Base-by-base conservation (phyloP, 352 stramenopile species). In the Phytopythium vexans region DNA sequence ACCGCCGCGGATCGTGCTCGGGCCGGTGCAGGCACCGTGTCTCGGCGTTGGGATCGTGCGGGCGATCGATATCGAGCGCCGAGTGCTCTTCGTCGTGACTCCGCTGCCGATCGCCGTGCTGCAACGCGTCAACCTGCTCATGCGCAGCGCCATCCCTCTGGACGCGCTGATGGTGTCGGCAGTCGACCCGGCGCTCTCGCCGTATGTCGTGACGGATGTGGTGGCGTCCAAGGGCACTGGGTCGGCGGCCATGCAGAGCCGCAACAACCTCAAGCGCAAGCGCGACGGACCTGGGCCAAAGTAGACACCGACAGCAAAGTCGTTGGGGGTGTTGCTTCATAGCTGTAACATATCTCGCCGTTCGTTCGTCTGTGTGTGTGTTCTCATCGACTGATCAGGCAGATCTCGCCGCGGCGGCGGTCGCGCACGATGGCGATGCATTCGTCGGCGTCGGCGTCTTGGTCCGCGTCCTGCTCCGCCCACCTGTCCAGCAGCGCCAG, bases 231-330 rank as follows among this genome's bases (percentile, higher is more conserved):
- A 91, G 41, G 85, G 85, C 57, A 91, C 85, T 0, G 85, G 85
- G 12, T 85, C 85, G 7, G 67, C 68, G 9, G 72, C 67, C 40
- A 94, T 94, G 85, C 77, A 94, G 55, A 93, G 82, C 58, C 82
- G 85, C 53, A 88, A 94, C 63, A 94, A 92, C 57, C 67, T 94
- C 54, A 94, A 94, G 60, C 82, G 85, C 39, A 94, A 94, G 62
- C 80, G 82, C 10, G 82, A 92, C 38, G 37, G 43, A 33, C 15
- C 7, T 12, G 39, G 39, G 39, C 39, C n/a, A 43, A 27, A 43
- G 39, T 27, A 12, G 39, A 43, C 39, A n/a, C 11, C 39, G 39
- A 43, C 11, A 10, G 6, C 39, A 15, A 27, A 27, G 21, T 27
- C 21, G 21, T 27, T 27, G 21, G 21, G 21, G 21, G 21, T 27